Base-by-base conservation (phyloP, 495 filamentous ascomycete species). In the Thozetella sp. region DNA sequence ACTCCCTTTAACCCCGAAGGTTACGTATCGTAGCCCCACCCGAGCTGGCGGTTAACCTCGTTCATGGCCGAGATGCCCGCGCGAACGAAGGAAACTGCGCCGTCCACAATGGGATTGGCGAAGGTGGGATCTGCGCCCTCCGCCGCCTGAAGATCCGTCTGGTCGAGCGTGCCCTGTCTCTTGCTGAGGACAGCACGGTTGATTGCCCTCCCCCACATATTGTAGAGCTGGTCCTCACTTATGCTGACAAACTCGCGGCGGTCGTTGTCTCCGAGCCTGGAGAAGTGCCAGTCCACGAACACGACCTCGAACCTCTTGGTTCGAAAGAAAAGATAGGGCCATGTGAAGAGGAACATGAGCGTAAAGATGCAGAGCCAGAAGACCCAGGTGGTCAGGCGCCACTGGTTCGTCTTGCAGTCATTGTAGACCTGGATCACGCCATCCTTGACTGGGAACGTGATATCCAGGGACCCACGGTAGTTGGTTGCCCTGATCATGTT, bases 221-320 rank as follows among this genome's bases (percentile, higher is more conserved):
- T 80, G 57, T 76, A 82, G 70, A 69, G 74, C 51, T 79, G 76
- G 1, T 75, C 75, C 59, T 82, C 79, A 48, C 67, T 77, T 54
- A 82, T 70, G 45, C 70, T 75, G 51, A 70, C 75, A 68, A 83
- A 86, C 24, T 65, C 60, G 56, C 69, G 76, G 26, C 37, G 58
- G 10, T 71, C 71, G n/a, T 59, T 48, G 10, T 51, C 64, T 11
- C 59, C 58, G 13, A 48, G 48, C 12, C 58, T 61, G 19, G 81
- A 80, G 62, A 77, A 88, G 12, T 69, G 66, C 83, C 82, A 89
- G 2, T 83, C 75, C 0, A 75, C 76, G 23, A 75, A 67, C 2
- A 80, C 81, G 2, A 89, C 84, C 57, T 85, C 79, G 65, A 83
- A 90, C n/a, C 77, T 72, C 63, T 81, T 82, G 15, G 88, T 90